Base-by-base conservation (phyloP, 208 protist species). In the Trypanosoma cruzi region DNA sequence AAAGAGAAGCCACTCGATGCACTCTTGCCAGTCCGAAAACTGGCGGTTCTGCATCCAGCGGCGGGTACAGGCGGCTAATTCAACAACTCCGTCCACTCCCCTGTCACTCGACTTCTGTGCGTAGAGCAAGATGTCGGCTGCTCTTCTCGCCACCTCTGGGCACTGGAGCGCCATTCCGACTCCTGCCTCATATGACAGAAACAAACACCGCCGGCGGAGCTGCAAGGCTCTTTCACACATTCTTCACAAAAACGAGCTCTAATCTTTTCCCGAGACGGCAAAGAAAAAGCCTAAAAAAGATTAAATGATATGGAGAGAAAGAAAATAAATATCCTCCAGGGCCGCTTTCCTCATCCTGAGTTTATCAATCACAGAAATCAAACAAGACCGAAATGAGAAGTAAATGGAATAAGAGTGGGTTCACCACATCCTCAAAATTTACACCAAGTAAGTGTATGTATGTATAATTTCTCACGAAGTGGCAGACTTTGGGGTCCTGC, bases 181-280 rank as follows among this genome's bases (percentile, higher is more conserved):
- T 48, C 82, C 80, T 22, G 7, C 62, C n/a, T 13, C 28, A 53
- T 95, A 72, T 4, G 62, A 66, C 10, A 95, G 85, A 67, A 91
- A 95, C 7, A 95, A 59, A 62, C 85, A 89, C 36, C 84, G 86
- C 16, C 85, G 80, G 1, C 88, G 80, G 22, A 94, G 68, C 18
- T 80, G 77, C 49, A 93, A 64, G 31, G 42, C 64, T 14, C 24
- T 69, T 34, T 65, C 56, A 32, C 31, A 34, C 73, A 79, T 79
- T 16, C 34, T 55, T 57, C 34, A 28, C 61, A 24, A 22, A 20
- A 11, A 18, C 16, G 36, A 13, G 4, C 61, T 24, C 36, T 0
- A 0, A 31, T 1, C 22, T 53, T 1, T 46, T 8, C 46, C 63
- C 4, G 52, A 56, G 7, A 56, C 8, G 11, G 52, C 26, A 31